A percentile compares a stretch with the other conserved stretches of the same genome.
phyloP scores from a whole-genome alignment of 148 eudicot species.

The Chenopodium suecicum region DNA sequence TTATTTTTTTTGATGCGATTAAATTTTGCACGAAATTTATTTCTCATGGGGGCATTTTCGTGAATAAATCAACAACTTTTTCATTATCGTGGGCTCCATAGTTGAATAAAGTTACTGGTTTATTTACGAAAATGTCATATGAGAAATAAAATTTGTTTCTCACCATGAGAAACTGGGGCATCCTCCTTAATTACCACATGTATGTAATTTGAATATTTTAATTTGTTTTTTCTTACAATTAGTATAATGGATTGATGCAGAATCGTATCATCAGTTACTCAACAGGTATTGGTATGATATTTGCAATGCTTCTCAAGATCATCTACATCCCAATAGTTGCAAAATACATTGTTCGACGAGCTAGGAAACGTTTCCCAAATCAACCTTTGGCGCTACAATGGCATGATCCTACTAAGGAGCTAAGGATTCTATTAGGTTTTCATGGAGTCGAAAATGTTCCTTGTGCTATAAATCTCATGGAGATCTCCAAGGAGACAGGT shows the following conservation, averaged over 20 bases:
- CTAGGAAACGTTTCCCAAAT: constrained; percentile 60
- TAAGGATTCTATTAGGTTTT: constrained; percentile 62
- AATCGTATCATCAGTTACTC: constrained; percentile 40
- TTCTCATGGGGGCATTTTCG: no score
- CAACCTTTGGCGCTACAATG: constrained; percentile 82
- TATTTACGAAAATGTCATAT: no score
- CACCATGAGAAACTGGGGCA: no score
- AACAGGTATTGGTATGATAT: constrained; percentile 60
- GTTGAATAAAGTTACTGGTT: no score
- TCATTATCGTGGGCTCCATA: no score
- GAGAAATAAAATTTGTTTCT: no score
- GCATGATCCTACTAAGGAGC: constrained; percentile 60
- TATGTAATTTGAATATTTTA: no score
- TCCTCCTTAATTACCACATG: no score
- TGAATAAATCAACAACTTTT: no score
- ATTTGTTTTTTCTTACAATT: no score
- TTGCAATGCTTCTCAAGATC: constrained; percentile 58
- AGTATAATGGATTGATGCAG: constrained; percentile 36
- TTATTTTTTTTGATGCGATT: not conserved
- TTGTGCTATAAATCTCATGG: constrained; percentile 62
- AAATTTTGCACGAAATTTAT: no score
- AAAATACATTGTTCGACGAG: constrained; percentile 60
- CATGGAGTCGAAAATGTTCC: constrained; percentile 65
- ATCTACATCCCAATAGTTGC: constrained; percentile 71
- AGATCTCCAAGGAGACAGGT: constrained; percentile 57